Evolutionary conservation across 495 filamentous ascomycete species (phyloP).

Genomic region (Copromyces sp.): DNA sequence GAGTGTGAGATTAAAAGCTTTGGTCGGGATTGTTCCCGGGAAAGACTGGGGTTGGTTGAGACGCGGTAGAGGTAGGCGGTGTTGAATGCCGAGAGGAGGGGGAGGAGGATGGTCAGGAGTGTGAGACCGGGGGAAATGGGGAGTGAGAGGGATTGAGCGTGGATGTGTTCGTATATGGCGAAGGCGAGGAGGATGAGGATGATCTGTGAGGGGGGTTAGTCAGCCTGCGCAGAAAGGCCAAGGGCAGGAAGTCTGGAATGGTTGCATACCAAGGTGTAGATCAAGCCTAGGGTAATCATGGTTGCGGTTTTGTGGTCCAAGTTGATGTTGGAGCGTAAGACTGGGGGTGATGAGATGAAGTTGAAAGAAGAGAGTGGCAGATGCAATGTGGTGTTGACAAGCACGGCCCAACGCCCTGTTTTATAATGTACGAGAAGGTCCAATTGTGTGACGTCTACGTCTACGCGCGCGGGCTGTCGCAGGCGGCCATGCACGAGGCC

Average conservation of each 20-base stretch:
- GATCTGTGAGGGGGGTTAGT: conserved; percentile 1
- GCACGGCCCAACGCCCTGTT: not conserved
- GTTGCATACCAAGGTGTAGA: conserved; percentile 4
- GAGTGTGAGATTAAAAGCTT: conserved; percentile 1
- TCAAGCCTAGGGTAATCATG: conserved; percentile 1
- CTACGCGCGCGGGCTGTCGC: not conserved
- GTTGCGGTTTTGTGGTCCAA: not conserved
- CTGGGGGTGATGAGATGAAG: not conserved
- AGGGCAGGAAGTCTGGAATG: not conserved
- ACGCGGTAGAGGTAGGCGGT: conserved; percentile 14
- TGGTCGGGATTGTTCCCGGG: not conserved
- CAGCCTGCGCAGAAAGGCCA: not conserved
- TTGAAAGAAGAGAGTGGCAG: not conserved
- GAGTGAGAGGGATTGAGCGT: conserved; percentile 36
- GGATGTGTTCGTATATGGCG: conserved; percentile 38
- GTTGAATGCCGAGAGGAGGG: conserved; percentile 37
- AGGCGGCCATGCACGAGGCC: not conserved
- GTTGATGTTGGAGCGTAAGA: not conserved
- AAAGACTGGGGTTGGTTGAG: not conserved
- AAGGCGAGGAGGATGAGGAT: conserved; percentile 17
- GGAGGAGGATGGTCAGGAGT: conserved; percentile 41
- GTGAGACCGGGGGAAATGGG: conserved; percentile 40
- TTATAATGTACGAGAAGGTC: not conserved
- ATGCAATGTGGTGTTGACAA: not conserved
- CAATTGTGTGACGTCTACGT: not conserved